These are phyloP conservation scores for Sarocladium oryzae DNA, from an alignment of 2,329 filamentous ascomycete genomes.

Conservation along the genomic window DNA sequence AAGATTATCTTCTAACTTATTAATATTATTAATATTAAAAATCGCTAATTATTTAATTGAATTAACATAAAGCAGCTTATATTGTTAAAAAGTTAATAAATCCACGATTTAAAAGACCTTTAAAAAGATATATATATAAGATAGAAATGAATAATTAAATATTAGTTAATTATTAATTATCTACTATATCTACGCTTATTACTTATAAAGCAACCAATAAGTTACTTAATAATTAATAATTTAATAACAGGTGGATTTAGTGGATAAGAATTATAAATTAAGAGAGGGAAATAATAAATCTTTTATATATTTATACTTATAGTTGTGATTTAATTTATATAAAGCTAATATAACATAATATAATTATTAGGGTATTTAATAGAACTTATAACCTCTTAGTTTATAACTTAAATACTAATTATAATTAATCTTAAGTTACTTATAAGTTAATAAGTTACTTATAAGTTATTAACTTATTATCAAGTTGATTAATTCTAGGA, in stretches of 20 bases:
- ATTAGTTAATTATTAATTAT: neutral
- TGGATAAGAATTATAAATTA: too few species aligned
- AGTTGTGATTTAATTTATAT: too few species aligned
- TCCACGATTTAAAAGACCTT: conserved; percentile 3
- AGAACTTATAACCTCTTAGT: too few species aligned
- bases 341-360: too few species aligned
- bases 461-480: conserved; percentile 3
- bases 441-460: neutral
- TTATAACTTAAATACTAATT: too few species aligned
- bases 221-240: neutral
- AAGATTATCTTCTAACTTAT: too few species aligned
- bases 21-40: neutral
- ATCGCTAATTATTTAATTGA: neutral
- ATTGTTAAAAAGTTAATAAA: conserved; percentile 5
- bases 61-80: neutral
- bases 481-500: conserved; percentile 1
- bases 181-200: neutral
- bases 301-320: too few species aligned
- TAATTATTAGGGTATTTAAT: too few species aligned
- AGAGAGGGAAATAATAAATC: neutral
- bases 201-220: neutral
- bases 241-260: neutral
- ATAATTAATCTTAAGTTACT: too few species aligned
- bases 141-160: too few species aligned
- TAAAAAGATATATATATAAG: neutral